Evolutionary conservation across 2,329 filamentous ascomycete species (phyloP), one percentile per base, ranked within the genome.

Genomic region (Pyrenophora graminea): DNA sequence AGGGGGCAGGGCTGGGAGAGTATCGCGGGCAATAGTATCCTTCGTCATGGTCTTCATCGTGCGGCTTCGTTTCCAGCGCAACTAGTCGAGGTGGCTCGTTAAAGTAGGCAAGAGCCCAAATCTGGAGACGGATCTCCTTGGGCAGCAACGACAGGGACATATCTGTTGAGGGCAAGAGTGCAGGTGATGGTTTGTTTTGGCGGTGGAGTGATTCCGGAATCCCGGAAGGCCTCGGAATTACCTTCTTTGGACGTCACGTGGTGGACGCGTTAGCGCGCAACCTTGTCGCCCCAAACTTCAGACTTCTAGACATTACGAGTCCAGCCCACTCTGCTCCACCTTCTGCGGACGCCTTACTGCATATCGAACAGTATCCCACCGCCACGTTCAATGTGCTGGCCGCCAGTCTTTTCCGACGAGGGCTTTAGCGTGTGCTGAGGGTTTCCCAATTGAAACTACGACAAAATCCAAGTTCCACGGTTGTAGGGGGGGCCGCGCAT

Each of bases 71-170:
- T 25, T 51, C 41, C 17, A 66, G 36, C 3, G 58, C 56, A 23
- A 66, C 61, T 6, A 60, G 49, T 8, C 63, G 61, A 40, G 61
- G 58, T 5, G 56, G 50, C 18, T 63, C 50, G n/a, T 51, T 36
- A 21, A 58, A 55, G 44, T 64, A 66, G 15, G 36, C 56, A 7
- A 54, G 52, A 13, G 51, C 36, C 61, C 61, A 66, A 18, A 66
- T 60, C 8, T 61, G 53, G n/a, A 66, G 47, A 12, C 63, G 63
- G 3, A 66, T 40, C 25, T 66, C 63, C 31, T 66, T 66, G 18
- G 63, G 63, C 6, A 66, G 51, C 33, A 17, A 21, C 18, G 46
- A 48, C n/a, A 64, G 44, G n/a, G 58, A 59, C 63, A 66, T 64
- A 37, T 39, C 31, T 32, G 34, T 18, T 32, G 37, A 15, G 31